Conservation (phyloP, 768 basidiomycete species). For the Mycena rosella region DNA sequence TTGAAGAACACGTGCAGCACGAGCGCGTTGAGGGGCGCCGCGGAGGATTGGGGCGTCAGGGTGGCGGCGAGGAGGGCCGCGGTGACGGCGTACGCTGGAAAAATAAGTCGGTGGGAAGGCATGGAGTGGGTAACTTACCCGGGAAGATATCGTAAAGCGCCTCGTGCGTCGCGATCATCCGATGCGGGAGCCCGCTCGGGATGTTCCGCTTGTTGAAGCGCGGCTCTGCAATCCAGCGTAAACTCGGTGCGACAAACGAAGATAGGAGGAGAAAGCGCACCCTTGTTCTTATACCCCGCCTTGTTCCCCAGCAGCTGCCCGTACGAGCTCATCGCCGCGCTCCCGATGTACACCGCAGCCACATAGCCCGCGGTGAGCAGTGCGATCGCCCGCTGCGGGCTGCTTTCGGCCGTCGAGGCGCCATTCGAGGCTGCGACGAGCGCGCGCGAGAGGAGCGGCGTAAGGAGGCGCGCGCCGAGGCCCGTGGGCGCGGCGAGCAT, state of each 20-base stretch:
- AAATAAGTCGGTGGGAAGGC: background rate
- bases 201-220: conserved; percentile 19
- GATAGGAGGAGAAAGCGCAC: background rate
- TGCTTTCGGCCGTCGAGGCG: background rate
- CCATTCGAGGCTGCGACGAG: background rate
- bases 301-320: conserved; percentile 21
- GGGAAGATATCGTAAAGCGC: conserved; percentile 29
- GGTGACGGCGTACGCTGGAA: conserved; percentile 10
- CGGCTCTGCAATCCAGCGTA: conserved; percentile 11
- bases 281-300: conserved; percentile 18
- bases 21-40: conserved; percentile 11
- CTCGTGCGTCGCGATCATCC: conserved; percentile 28
- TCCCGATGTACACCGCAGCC: conserved; percentile 1
- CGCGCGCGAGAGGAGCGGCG: background rate
- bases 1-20: conserved; percentile 27
- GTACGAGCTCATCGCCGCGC: conserved; percentile 9
- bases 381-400: background rate
- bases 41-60: background rate
- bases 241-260: background rate
- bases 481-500: background rate
- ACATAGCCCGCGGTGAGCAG: background rate
- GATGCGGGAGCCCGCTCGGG: conserved; percentile 5
- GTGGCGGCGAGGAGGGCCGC: conserved; percentile 14
- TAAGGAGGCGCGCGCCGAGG: background rate
- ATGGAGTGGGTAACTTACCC: background rate